These are phyloP conservation scores for Helianthus annuus DNA, from an alignment of 129 eudicot species.

Conservation along the genomic window DNA sequence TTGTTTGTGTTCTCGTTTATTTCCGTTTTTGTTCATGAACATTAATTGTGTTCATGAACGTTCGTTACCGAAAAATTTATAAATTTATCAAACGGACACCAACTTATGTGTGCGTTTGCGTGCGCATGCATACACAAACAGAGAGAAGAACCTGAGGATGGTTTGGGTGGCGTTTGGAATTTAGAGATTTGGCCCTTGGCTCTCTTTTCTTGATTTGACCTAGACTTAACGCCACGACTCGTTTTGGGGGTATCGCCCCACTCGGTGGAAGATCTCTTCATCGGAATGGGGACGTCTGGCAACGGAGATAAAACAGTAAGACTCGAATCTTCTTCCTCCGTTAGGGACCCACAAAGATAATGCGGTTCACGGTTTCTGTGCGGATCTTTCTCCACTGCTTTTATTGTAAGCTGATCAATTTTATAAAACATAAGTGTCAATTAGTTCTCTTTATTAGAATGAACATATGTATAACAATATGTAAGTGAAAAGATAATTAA, in stretches of 20 bases:
- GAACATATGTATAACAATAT: neutral
- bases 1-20: no score
- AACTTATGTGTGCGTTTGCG: neutral
- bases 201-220: constrained; percentile 53
- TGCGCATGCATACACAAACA: neutral
- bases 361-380: constrained; percentile 67
- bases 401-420: constrained; percentile 62
- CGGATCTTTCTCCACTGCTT: constrained; percentile 68
- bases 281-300: constrained; percentile 44
- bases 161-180: constrained; percentile 36
- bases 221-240: constrained; percentile 38
- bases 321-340: constrained; percentile 53
- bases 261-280: constrained; percentile 52
- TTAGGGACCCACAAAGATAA: constrained; percentile 74
- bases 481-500: neutral
- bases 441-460: neutral
- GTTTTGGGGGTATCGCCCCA: constrained; percentile 57
- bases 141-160: constrained; percentile 42
- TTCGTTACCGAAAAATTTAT: no score
- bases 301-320: constrained; percentile 50
- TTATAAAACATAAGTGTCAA: neutral
- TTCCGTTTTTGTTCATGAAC: no score
- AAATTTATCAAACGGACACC: neutral
- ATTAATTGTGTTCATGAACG: no score
- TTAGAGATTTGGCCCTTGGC: constrained; percentile 40